These are phyloP conservation scores for Trichosanthes truncata DNA, from an alignment of 306 rosid species.

Conservation along the genomic window DNA sequence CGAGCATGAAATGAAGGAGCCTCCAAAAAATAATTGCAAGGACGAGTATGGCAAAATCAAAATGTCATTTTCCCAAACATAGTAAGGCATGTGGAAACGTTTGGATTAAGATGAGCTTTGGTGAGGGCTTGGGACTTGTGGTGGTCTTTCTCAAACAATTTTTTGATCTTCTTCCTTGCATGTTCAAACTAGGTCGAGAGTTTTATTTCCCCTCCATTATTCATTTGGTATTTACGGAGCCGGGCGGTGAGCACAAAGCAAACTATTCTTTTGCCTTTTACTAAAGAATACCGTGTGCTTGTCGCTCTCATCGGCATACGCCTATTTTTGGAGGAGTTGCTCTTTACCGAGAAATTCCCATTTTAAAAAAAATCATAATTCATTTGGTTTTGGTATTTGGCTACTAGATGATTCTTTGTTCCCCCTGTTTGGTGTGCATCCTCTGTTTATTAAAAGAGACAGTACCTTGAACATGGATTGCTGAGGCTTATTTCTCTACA, in stretches of 20 bases:
- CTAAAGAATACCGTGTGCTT: no score
- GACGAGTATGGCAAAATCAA: neutral
- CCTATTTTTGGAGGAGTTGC: no score
- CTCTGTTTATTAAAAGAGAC: neutral
- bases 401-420: neutral
- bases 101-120: neutral
- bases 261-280: no score
- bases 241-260: no score
- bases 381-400: neutral
- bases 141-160: neutral
- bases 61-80: neutral
- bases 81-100: neutral
- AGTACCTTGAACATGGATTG: neutral
- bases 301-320: no score
- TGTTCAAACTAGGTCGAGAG: neutral
- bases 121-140: neutral
- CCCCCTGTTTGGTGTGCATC: neutral
- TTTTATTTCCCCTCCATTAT: neutral
- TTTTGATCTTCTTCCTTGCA: neutral
- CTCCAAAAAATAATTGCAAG: neutral
- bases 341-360: no score
- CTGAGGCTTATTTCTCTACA: neutral
- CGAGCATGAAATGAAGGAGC: neutral
- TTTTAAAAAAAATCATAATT: no score
- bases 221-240: no score